Evolutionary conservation across 345 rosid species (phyloP).

Genomic region (Syzygium oleosum): DNA sequence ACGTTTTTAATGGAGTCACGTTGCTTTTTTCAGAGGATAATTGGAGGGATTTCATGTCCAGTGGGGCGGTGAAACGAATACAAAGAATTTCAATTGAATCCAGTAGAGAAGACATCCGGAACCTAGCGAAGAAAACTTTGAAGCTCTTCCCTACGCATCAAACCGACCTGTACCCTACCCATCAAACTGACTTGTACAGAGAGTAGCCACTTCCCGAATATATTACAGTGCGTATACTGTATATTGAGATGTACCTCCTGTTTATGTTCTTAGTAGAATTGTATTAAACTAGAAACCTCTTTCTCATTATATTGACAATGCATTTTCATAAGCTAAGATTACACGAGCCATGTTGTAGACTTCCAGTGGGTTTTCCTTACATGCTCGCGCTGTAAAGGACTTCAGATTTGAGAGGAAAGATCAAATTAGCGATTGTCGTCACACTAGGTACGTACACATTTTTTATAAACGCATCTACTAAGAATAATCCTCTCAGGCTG

Average conservation of each 20-base stretch:
- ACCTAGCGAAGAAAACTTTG: slow-evolving; percentile 77
- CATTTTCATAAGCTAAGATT: neutral
- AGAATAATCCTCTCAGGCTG: neutral
- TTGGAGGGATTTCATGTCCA: slow-evolving; percentile 44
- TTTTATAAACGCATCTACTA: neutral
- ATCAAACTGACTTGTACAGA: neutral
- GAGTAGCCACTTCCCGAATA: neutral
- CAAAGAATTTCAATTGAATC: slow-evolving; percentile 64
- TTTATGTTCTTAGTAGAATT: neutral
- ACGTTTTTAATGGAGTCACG: neutral
- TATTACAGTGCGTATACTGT: neutral
- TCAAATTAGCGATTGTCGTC: neutral
- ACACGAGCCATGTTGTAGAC: neutral
- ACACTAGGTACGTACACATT: neutral
- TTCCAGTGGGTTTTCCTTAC: neutral
- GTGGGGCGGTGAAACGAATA: slow-evolving; percentile 57
- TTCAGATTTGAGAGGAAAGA: neutral
- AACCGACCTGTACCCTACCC: neutral
- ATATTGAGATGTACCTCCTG: neutral
- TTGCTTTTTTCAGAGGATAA: slow-evolving; percentile 49
- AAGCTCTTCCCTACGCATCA: slow-evolving; percentile 37
- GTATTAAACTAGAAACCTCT: neutral
- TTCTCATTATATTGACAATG: neutral
- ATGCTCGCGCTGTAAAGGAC: neutral
- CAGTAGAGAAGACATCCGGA: slow-evolving; percentile 76